Conservation (phyloP, 306 rosid species). For the Astragalus glycyphyllos region DNA sequence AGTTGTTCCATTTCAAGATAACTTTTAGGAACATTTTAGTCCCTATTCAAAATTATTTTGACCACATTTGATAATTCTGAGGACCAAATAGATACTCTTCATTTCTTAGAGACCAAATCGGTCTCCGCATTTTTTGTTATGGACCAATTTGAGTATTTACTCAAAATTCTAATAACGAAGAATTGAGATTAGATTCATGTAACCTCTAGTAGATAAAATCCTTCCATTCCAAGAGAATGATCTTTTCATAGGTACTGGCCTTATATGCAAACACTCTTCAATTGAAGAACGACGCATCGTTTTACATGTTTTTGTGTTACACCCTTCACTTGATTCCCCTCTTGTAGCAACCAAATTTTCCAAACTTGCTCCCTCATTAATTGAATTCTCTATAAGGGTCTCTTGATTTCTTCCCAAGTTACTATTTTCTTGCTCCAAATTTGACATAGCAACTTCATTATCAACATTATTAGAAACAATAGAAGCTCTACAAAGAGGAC, state of each 20-base stretch:
- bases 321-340: not conserved
- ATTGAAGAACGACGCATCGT: constrained; percentile 49
- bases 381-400: constrained; percentile 45
- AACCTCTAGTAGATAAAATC: constrained; percentile 41
- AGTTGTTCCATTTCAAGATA: too few relatives aligned
- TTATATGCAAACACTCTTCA: constrained; percentile 52
- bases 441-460: constrained; percentile 29
- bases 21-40: too few relatives aligned
- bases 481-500: constrained; percentile 73
- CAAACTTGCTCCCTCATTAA: constrained; percentile 32
- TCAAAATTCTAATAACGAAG: constrained; percentile 29
- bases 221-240: constrained; percentile 56
- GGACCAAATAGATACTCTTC: too few relatives aligned
- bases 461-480: constrained; percentile 41
- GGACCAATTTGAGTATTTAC: too few relatives aligned
- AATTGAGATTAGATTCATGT: constrained; percentile 35
- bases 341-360: not conserved
- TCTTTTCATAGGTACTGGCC: constrained; percentile 70
- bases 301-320: constrained; percentile 15
- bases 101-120: too few relatives aligned
- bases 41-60: too few relatives aligned
- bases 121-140: too few relatives aligned
- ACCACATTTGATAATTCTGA: too few relatives aligned
- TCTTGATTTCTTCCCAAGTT: constrained; percentile 42
- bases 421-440: constrained; percentile 42